Evolutionary conservation across 192 early-diverging fungal genomes (phyloP), one percentile per base, ranked within the genome.

Genomic region (Backusella luteola): DNA sequence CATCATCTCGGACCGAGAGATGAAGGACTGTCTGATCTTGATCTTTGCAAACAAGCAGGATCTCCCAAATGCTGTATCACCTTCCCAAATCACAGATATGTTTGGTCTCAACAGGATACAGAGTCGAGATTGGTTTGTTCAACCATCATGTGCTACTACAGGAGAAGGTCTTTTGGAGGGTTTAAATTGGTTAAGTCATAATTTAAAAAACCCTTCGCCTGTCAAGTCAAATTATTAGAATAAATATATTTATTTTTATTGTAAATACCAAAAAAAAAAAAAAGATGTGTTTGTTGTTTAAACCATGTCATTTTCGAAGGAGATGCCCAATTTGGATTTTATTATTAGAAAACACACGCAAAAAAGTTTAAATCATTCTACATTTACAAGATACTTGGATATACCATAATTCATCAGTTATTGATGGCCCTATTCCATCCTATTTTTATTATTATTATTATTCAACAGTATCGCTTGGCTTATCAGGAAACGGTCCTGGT

Each of bases 101-200:
- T 85, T 99, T 42, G 96, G 95, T 6, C 81, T 99, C 74, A 89
- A 93, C 67, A 87, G 89, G 67, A 91, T 99, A 90, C 90, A 91
- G 71, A 95, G 94, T 39, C 85, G 97, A 74, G 89, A 91, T 69
- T 99, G 98, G 98, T 97, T 96, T 77, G 93, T 95, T 67, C 92
- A 93, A 75, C 94, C 94, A 44, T 93, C 92, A 23, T 95, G 94
- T 73, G 94, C 93, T 0, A 91, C 91, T 6, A 91, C 92, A 5
- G 94, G 94, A 19, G 94, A 95, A 74, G 94, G 94, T 52, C 84
- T 95, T 56, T 91, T 92, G 84, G 93, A 95, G 80, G 94, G 93
- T 44, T 85, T 95, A 71, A 94, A 91, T 83, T 95, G 94, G 94
- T 82, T 94, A 85, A 93, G 90, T 82, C 90, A 93, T 83, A 95